Evolutionary conservation across 148 eudicot genomes (phyloP).

Genomic region (Silene conica): DNA sequence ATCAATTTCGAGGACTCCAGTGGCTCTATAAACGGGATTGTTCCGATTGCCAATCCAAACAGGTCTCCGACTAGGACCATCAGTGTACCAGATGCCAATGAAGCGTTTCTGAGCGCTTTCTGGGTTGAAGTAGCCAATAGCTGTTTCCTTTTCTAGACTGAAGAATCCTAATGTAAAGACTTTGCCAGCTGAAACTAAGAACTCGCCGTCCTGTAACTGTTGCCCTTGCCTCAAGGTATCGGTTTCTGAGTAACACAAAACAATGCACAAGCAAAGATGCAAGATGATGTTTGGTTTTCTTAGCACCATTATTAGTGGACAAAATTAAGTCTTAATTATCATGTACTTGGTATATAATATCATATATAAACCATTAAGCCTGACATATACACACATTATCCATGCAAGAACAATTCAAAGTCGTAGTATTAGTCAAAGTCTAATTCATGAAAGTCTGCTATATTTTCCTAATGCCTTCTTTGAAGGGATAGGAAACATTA

Average conservation of each 20-base stretch:
- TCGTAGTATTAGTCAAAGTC: neutral
- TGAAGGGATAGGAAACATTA: neutral
- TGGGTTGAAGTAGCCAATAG: conserved; percentile 19
- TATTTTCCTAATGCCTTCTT: neutral
- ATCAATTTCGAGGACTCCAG: conserved; percentile 14
- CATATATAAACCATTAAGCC: neutral
- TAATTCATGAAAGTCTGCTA: neutral
- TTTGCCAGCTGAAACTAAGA: conserved; percentile 21
- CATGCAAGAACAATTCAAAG: neutral
- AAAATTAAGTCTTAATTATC: neutral
- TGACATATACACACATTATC: neutral
- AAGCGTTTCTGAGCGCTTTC: conserved; percentile 15
- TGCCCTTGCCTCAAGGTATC: conserved; percentile 27
- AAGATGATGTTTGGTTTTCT: neutral
- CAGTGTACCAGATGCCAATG: conserved; percentile 26
- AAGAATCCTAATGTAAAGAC: conserved; percentile 27
- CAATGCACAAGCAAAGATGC: conserved; percentile 5
- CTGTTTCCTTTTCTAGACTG: neutral
- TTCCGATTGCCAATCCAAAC: conserved; percentile 29
- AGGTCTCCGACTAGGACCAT: neutral
- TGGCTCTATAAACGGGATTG: conserved; percentile 18
- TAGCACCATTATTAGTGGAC: conserved; percentile 13
- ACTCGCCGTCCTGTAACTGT: conserved; percentile 14
- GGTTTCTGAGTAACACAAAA: neutral
- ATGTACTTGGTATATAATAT: neutral